Conservation (phyloP, 768 basidiomycete species). For the Russula brevipes region DNA sequence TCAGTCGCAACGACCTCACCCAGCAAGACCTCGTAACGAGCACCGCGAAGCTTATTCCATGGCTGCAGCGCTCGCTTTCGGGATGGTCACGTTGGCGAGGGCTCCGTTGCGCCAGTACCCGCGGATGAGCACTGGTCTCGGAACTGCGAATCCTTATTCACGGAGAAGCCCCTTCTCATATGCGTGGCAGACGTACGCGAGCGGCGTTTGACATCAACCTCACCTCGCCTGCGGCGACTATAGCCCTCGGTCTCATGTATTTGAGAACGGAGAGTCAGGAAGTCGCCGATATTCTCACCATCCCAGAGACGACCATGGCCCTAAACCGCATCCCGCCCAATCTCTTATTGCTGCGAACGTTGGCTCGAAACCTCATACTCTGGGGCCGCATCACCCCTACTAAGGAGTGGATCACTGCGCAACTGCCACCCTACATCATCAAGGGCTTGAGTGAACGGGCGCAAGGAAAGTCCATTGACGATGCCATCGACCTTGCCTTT, state of each 20-base stretch:
- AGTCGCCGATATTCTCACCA: constrained; percentile 76
- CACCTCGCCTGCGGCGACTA: constrained; percentile 86
- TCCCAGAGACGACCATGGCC: constrained; percentile 75
- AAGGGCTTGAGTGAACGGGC: constrained; percentile 52
- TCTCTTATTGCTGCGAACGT: constrained; percentile 75
- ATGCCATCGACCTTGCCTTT: constrained; percentile 81
- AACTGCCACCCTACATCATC: constrained; percentile 65
- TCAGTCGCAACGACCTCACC: constrained; percentile 69
- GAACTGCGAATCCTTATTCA: constrained; percentile 72
- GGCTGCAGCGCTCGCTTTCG: constrained; percentile 84
- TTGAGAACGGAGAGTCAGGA: constrained; percentile 78
- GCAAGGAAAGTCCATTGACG: constrained; percentile 48
- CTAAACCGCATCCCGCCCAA: constrained; percentile 86
- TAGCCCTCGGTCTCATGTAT: constrained; percentile 91
- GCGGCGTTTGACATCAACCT: constrained; percentile 76
- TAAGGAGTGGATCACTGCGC: constrained; percentile 62
- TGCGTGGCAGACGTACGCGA: constrained; percentile 36
- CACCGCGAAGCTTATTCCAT: constrained; percentile 91
- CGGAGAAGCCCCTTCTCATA: constrained; percentile 51
- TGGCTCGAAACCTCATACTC: constrained; percentile 75
- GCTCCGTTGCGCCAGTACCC: constrained; percentile 53
- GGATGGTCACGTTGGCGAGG: constrained; percentile 96
- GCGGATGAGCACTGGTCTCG: constrained; percentile 68
- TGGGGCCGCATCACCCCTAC: constrained; percentile 76
- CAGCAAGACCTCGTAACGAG: constrained; percentile 79